Conservation (phyloP, 495 filamentous ascomycete species). For the Podospora comata region DNA sequence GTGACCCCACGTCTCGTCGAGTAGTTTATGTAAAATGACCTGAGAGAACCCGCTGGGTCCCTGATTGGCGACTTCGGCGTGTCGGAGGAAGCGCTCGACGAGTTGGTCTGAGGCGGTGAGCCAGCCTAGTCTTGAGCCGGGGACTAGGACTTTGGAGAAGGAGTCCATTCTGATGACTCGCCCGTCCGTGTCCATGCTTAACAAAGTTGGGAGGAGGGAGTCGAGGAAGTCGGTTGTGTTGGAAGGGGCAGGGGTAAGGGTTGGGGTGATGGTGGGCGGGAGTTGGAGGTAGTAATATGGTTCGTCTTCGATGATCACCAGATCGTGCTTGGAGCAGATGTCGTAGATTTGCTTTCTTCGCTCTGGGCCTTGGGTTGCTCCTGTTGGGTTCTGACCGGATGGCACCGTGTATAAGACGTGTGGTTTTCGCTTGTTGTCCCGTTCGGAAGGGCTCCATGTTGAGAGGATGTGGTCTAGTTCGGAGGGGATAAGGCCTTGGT, state of each 20-base stretch:
- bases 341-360: conserved; percentile 70
- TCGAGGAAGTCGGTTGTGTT: conserved; percentile 46
- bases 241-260: conserved; percentile 20
- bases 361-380: conserved; percentile 67
- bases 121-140: conserved; percentile 75
- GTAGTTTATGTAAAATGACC: conserved; percentile 76
- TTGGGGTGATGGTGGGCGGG: conserved; percentile 63
- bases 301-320: conserved; percentile 91
- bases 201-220: conserved; percentile 55
- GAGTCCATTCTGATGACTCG: conserved; percentile 72
- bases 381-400: conserved; percentile 89
- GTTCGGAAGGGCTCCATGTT: conserved; percentile 59
- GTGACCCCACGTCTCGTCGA: conserved; percentile 95
- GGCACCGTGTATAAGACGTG: conserved; percentile 78
- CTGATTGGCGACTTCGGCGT: conserved; percentile 76
- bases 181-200: conserved; percentile 64
- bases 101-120: conserved; percentile 79
- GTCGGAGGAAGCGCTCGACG: conserved; percentile 70
- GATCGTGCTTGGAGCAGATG: conserved; percentile 74
- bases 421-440: conserved; percentile 64
- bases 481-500: conserved; percentile 67
- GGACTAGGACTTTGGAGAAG: conserved; percentile 78
- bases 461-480: conserved; percentile 62
- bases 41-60: conserved; percentile 82
- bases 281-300: conserved; percentile 98